phyloP scores from a whole-genome alignment of 2,329 filamentous ascomycete genomes.

The Penicillium sumatraense region DNA sequence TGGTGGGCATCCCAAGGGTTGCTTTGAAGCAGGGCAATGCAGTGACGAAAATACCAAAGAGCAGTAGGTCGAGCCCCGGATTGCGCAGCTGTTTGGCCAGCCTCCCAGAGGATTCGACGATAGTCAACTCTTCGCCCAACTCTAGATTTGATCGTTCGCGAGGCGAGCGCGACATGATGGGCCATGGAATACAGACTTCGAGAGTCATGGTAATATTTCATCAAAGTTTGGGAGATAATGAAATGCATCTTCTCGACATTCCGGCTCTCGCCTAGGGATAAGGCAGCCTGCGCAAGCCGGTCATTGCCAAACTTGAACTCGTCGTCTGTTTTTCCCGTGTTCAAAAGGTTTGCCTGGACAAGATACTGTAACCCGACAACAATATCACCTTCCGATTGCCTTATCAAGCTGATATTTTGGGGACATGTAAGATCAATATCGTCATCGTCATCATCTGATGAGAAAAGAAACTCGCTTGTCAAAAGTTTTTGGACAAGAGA shows the following conservation, averaged over 20 bases:
- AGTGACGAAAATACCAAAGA: slow-evolving; percentile 78
- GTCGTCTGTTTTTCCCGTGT: slow-evolving; percentile 82
- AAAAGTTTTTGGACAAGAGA: slow-evolving; percentile 77
- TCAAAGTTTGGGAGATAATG: slow-evolving; percentile 78
- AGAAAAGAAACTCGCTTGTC: slow-evolving; percentile 71
- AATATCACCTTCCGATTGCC: slow-evolving; percentile 66
- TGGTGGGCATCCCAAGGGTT: slow-evolving; percentile 73
- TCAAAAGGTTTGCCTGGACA: slow-evolving; percentile 78
- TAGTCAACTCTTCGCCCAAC: slow-evolving; percentile 67
- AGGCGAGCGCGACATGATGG: slow-evolving; percentile 78
- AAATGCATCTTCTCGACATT: slow-evolving; percentile 85
- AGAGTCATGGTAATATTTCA: slow-evolving; percentile 70
- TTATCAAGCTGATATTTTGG: slow-evolving; percentile 52
- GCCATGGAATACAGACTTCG: slow-evolving; percentile 73
- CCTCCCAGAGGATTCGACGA: slow-evolving; percentile 76
- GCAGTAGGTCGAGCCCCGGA: slow-evolving; percentile 82
- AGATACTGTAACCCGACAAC: slow-evolving; percentile 80
- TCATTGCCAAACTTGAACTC: slow-evolving; percentile 83
- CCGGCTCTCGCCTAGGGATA: slow-evolving; percentile 68
- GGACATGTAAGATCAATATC: slow-evolving; percentile 40
- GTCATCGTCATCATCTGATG: slow-evolving; percentile 51
- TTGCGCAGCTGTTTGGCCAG: slow-evolving; percentile 77
- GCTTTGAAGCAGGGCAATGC: slow-evolving; percentile 77
- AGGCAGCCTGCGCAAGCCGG: slow-evolving; percentile 77
- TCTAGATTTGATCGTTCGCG: slow-evolving; percentile 72